A percentile compares a stretch with the other conserved stretches of the same genome.
Conservation (phyloP, 805 yeast genomes). For the Metahyphopichia silvanorum region DNA sequence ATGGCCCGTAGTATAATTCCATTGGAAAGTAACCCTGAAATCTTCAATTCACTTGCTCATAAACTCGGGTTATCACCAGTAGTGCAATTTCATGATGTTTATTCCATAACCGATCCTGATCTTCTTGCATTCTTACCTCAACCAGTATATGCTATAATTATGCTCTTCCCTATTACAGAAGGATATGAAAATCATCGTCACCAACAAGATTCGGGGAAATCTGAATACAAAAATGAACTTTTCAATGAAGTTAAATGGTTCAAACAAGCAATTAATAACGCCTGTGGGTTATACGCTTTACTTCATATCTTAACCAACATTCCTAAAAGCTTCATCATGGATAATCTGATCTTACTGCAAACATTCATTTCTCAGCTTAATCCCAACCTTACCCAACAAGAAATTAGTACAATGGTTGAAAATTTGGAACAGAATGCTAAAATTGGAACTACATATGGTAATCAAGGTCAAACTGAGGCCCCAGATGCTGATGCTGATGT, state of each 20-base stretch:
- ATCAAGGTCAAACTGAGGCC: conserved; percentile 64
- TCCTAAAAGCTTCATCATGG: conserved; percentile 42
- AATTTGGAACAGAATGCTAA: conserved; percentile 38
- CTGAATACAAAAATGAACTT: conserved; percentile 20
- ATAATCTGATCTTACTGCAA: conserved; percentile 28
- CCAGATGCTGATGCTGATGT: conserved; percentile 52
- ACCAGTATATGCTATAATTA: conserved; percentile 71
- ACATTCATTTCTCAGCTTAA: conserved; percentile 15
- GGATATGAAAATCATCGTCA: conserved; percentile 52
- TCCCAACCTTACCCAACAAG: conserved; percentile 20
- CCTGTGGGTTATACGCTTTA: conserved; percentile 90
- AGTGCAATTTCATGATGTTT: conserved; percentile 73
- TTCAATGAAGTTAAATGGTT: conserved; percentile 60
- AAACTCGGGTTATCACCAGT: conserved; percentile 63
- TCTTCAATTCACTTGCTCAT: conserved; percentile 68
- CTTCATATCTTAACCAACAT: conserved; percentile 56
- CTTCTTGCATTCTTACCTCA: conserved; percentile 75
- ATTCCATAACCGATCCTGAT: conserved; percentile 82
- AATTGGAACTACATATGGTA: conserved; percentile 43
- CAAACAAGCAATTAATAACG: conserved; percentile 79
- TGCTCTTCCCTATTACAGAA: conserved; percentile 77
- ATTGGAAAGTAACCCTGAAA: conserved; percentile 84
- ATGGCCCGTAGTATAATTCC: conserved; percentile 57
- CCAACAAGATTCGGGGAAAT: conserved; percentile 30
- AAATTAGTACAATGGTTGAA: conserved; percentile 44